Evolutionary conservation across 768 basidiomycete species (phyloP).

Genomic region (Pulveroboletus frians): DNA sequence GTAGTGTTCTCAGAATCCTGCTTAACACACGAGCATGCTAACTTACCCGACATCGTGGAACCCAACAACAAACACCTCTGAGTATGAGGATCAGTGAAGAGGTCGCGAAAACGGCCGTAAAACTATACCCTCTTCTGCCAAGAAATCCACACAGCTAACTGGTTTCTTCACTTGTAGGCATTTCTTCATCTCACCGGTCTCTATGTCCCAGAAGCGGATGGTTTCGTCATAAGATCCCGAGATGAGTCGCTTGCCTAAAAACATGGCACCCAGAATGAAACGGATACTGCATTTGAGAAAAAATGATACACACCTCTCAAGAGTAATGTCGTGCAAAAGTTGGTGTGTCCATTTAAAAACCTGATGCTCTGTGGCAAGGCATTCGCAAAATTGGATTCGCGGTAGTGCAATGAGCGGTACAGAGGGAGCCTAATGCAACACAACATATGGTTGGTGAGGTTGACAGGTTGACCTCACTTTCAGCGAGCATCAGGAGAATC

Average conservation of each 20-base stretch:
- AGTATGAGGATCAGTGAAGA: conserved; percentile 2
- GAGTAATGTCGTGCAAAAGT: conserved; percentile 80
- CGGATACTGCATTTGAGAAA: neutral
- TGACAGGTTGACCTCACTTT: neutral
- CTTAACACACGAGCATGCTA: neutral
- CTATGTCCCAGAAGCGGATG: conserved; percentile 88
- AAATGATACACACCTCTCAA: conserved; percentile 42
- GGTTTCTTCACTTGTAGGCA: conserved; percentile 83
- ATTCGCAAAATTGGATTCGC: conserved; percentile 77
- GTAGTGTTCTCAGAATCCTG: neutral
- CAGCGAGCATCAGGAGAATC: neutral
- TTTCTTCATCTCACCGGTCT: conserved; percentile 60
- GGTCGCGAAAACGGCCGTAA: neutral
- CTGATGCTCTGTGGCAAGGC: conserved; percentile 71
- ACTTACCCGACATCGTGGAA: conserved; percentile 87
- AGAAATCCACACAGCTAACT: conserved; percentile 84
- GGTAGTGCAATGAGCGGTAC: conserved; percentile 77
- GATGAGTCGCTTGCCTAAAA: conserved; percentile 66
- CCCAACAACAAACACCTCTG: conserved; percentile 87
- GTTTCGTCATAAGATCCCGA: conserved; percentile 91
- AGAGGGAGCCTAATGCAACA: conserved; percentile 47
- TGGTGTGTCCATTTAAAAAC: conserved; percentile 80
- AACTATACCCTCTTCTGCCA: conserved; percentile 66
- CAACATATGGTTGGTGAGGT: neutral
- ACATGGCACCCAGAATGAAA: neutral